phyloP scores from a whole-genome alignment of 176 grass and related monocot genomes.

The Ensete glaucum region DNA sequence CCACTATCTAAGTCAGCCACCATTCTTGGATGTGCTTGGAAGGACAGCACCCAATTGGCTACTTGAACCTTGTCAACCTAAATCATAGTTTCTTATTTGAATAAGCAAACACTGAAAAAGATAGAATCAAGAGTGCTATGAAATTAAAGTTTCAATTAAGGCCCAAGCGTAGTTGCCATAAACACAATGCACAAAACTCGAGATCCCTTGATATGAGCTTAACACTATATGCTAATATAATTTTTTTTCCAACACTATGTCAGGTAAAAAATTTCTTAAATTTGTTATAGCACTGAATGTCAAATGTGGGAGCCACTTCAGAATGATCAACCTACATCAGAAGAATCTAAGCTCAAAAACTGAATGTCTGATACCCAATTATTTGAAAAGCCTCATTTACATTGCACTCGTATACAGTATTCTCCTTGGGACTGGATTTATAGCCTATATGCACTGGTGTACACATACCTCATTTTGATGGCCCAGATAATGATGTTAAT shows the following conservation, averaged over 20 bases:
- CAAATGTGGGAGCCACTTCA: no score
- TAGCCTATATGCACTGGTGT: no score
- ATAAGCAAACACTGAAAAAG: neutral
- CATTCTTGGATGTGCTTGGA: conserved; percentile 52
- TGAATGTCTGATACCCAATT: no score
- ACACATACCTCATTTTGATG: no score
- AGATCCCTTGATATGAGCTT: neutral
- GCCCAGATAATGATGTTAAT: no score
- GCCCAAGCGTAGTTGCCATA: neutral
- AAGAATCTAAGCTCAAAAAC: no score
- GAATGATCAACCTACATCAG: no score
- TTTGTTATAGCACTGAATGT: no score
- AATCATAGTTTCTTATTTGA: neutral
- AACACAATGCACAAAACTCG: neutral
- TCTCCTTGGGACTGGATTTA: no score
- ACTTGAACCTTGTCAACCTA: conserved; percentile 79
- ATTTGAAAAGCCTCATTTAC: no score
- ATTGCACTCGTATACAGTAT: no score
- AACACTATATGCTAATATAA: neutral
- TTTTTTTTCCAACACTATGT: neutral
- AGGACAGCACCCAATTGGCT: conserved; percentile 68
- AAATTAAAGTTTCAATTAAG: neutral
- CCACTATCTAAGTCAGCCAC: conserved; percentile 27
- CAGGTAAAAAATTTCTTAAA: neutral
- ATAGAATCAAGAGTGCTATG: neutral